Conservation (phyloP, 495 filamentous ascomycete genomes). For the Hyaloscypha variabilis region DNA sequence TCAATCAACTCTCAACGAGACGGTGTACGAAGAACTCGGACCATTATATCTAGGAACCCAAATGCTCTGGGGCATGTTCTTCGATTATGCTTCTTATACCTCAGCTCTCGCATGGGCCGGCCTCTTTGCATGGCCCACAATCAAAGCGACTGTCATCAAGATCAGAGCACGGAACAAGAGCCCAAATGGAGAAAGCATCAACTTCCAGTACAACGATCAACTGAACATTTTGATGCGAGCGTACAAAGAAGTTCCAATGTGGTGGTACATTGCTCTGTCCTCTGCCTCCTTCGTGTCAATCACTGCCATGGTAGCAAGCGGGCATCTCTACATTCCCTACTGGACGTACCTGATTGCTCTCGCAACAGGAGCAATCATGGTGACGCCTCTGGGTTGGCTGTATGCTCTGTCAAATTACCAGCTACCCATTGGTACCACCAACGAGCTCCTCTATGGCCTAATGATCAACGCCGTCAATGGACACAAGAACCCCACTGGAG, state of each 20-base stretch:
- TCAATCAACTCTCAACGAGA: slow-evolving; percentile 52
- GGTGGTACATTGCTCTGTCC: slow-evolving; percentile 56
- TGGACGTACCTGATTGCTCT: slow-evolving; percentile 59
- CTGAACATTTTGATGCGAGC: slow-evolving; percentile 56
- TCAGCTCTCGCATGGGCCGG: slow-evolving; percentile 57
- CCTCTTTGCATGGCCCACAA: slow-evolving; percentile 52
- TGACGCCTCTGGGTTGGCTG: slow-evolving; percentile 56
- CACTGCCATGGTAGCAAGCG: slow-evolving; percentile 45
- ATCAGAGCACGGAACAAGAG: slow-evolving; percentile 37
- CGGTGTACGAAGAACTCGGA: slow-evolving; percentile 51
- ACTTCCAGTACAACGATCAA: slow-evolving; percentile 54
- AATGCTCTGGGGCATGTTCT: slow-evolving; percentile 57
- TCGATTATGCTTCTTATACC: slow-evolving; percentile 57
- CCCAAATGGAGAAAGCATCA: slow-evolving; percentile 41
- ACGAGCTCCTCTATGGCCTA: slow-evolving; percentile 58
- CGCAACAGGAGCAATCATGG: slow-evolving; percentile 50
- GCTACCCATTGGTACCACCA: slow-evolving; percentile 56
- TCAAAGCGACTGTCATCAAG: slow-evolving; percentile 44
- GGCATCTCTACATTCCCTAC: slow-evolving; percentile 56
- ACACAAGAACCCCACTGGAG: slow-evolving; percentile 54
- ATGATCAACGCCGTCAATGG: slow-evolving; percentile 52
- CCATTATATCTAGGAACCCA: slow-evolving; percentile 56
- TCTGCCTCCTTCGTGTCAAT: slow-evolving; percentile 47
- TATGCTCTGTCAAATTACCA: slow-evolving; percentile 60
- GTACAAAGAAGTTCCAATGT: slow-evolving; percentile 57